Evolutionary conservation across 345 rosid species (phyloP).

Genomic region (Brassica rapa): DNA sequence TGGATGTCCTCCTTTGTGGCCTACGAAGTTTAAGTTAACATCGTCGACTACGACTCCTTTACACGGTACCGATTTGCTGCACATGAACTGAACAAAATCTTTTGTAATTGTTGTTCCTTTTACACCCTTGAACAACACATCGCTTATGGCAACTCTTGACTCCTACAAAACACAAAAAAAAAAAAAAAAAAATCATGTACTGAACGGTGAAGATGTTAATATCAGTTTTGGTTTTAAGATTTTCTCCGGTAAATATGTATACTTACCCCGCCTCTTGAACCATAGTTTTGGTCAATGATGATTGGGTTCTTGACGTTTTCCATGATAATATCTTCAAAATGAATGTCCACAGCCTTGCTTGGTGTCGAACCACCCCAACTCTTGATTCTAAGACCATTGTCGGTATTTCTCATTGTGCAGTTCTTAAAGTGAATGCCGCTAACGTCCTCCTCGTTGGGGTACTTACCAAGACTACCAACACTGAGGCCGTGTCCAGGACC

Average conservation of each 20-base stretch:
- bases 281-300: slow-evolving; percentile 44
- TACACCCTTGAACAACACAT: slow-evolving; percentile 37
- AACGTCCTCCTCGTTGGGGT: slow-evolving; percentile 38
- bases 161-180: slow-evolving; percentile 15
- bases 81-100: slow-evolving; percentile 26
- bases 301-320: slow-evolving; percentile 38
- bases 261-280: slow-evolving; percentile 45
- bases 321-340: slow-evolving; percentile 34
- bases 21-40: slow-evolving; percentile 19
- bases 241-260: not conserved
- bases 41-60: slow-evolving; percentile 27
- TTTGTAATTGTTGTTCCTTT: slow-evolving; percentile 39
- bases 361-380: slow-evolving; percentile 40
- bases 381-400: slow-evolving; percentile 42
- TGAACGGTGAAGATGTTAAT: not conserved
- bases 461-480: slow-evolving; percentile 44
- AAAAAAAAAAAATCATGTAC: not conserved
- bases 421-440: slow-evolving; percentile 27
- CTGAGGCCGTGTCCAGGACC: slow-evolving; percentile 47
- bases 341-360: slow-evolving; percentile 20
- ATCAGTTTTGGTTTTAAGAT: not conserved
- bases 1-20: not conserved
- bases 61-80: slow-evolving; percentile 39
- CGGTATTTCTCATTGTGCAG: slow-evolving; percentile 36
- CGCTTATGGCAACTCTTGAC: slow-evolving; percentile 27